Conservation (phyloP, 305 asterid species). For the Rubia tinctorum region DNA sequence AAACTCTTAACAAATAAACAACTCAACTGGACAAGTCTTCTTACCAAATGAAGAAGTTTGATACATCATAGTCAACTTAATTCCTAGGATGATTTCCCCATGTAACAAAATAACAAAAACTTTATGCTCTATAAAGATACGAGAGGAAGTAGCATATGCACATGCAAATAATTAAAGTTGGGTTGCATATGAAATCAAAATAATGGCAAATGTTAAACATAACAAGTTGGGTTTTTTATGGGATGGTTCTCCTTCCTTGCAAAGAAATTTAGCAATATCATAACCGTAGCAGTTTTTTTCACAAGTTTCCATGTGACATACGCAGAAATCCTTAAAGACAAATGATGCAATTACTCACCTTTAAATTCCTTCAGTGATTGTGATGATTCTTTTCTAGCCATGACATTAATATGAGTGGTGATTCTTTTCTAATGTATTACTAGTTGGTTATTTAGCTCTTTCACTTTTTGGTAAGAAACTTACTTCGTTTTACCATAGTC, state of each 20-base stretch:
- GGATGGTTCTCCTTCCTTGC: not conserved
- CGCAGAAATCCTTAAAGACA: not conserved
- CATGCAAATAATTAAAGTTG: too few species aligned
- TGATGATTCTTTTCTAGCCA: not conserved
- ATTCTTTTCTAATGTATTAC: not conserved
- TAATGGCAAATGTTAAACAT: too few species aligned
- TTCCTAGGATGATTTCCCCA: too few species aligned
- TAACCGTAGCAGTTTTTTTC: not conserved
- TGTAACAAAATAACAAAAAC: too few species aligned
- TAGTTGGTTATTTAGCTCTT: not conserved
- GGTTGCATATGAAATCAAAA: too few species aligned
- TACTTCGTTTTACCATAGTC: slow-evolving; percentile 12
- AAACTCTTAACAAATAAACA: too few species aligned
- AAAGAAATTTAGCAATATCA: not conserved
- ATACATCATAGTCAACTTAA: too few species aligned
- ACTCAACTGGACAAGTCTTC: too few species aligned
- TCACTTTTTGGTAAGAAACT: slow-evolving; percentile 15
- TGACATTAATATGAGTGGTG: not conserved
- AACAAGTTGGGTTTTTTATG: too few species aligned
- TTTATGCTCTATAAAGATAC: too few species aligned
- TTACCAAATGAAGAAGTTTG: too few species aligned
- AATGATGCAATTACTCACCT: slow-evolving; percentile 6
- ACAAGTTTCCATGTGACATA: not conserved
- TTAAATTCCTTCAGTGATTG: not conserved
- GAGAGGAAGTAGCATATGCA: too few species aligned